Evolutionary conservation across 2,329 filamentous ascomycete genomes (phyloP).

Genomic region (Xylaria sp.): DNA sequence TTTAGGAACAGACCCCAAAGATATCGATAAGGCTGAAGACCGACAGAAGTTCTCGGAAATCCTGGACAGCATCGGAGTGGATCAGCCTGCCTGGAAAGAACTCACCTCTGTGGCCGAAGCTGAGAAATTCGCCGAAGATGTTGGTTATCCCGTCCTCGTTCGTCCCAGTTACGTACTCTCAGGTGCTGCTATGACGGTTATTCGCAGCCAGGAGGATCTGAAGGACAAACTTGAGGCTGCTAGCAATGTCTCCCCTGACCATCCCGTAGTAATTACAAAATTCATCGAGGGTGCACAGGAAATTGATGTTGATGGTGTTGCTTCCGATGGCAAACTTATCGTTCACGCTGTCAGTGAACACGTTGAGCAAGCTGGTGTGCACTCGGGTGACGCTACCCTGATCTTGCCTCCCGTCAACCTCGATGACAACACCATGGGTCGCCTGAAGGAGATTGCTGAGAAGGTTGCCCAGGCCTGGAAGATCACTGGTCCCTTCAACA

Average conservation of each 20-base stretch:
- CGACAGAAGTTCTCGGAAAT: slow-evolving; percentile 98
- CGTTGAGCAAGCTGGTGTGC: slow-evolving; percentile 95
- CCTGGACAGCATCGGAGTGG: slow-evolving; percentile 92
- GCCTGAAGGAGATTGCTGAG: slow-evolving; percentile 92
- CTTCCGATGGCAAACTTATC: slow-evolving; percentile 82
- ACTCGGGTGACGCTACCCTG: slow-evolving; percentile 95
- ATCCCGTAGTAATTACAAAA: slow-evolving; percentile 97
- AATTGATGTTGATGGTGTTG: slow-evolving; percentile 95
- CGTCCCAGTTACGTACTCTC: slow-evolving; percentile 95
- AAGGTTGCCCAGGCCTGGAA: slow-evolving; percentile 97
- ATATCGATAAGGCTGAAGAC: slow-evolving; percentile 98
- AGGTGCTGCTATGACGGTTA: slow-evolving; percentile 98
- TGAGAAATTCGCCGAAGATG: slow-evolving; percentile 81
- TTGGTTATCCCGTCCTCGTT: slow-evolving; percentile 93
- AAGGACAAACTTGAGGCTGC: slow-evolving; percentile 95
- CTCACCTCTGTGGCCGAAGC: slow-evolving; percentile 87
- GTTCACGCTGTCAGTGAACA: slow-evolving; percentile 95
- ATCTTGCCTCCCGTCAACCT: slow-evolving; percentile 86
- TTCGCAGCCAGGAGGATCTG: slow-evolving; percentile 84
- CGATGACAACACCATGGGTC: slow-evolving; percentile 76
- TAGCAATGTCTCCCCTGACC: slow-evolving; percentile 88
- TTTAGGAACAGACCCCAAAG: slow-evolving; percentile 87
- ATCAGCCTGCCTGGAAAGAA: slow-evolving; percentile 98
- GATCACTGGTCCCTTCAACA: slow-evolving; percentile 99
- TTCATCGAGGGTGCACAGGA: slow-evolving; percentile 97